Evolutionary conservation across 345 rosid genomes (phyloP).

Genomic region (Brassica nigra): DNA sequence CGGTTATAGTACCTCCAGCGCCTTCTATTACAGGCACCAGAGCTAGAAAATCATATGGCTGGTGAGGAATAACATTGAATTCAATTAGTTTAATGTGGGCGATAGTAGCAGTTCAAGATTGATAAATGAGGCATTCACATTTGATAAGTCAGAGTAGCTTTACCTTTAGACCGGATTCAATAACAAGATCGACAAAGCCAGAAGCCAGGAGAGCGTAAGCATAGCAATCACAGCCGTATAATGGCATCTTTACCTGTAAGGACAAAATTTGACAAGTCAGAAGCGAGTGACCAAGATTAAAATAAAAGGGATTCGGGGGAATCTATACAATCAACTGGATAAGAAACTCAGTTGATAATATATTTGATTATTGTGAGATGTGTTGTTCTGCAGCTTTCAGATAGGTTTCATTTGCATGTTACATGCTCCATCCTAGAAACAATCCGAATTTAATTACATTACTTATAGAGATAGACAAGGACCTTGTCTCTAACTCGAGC

Average conservation of each 20-base stretch:
- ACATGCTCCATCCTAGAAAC: neutral
- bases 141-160: constrained; percentile 8
- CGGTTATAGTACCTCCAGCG: constrained; percentile 86
- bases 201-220: constrained; percentile 96
- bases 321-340: neutral
- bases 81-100: constrained; percentile 8
- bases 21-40: constrained; percentile 90
- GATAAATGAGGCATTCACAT: constrained; percentile 12
- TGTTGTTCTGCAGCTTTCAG: constrained; percentile 3
- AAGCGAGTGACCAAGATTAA: constrained; percentile 1
- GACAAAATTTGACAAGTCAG: constrained; percentile 19
- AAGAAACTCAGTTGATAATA: constrained; percentile 8
- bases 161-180: constrained; percentile 95
- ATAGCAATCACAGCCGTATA: constrained; percentile 98
- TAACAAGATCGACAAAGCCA: constrained; percentile 89
- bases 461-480: constrained; percentile 1
- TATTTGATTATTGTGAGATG: neutral
- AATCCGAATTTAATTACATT: neutral
- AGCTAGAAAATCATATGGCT: constrained; percentile 94
- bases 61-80: constrained; percentile 20
- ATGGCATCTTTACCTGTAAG: constrained; percentile 78
- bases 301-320: constrained; percentile 18
- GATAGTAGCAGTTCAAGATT: neutral
- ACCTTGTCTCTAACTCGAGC: constrained; percentile 87
- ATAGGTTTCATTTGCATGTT: neutral